A percentile compares a stretch with the other conserved stretches of the same genome.
Conservation (phyloP, 2,329 filamentous ascomycete species). For the Chrysosporium keratinophilum region DNA sequence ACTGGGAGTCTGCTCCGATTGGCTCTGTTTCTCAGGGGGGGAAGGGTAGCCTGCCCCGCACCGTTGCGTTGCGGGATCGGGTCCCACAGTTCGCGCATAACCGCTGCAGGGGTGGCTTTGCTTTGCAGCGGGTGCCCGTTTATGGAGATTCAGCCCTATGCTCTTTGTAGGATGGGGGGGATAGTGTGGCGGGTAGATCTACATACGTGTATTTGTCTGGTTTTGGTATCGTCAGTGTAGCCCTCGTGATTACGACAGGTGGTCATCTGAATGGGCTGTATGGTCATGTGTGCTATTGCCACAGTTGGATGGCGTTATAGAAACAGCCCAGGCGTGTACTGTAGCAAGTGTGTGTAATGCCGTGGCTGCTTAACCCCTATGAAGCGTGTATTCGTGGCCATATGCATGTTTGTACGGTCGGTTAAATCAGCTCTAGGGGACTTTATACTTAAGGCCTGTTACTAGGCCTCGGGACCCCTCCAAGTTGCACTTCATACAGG, state of each 20-base stretch:
- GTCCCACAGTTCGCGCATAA: slow-evolving; percentile 9
- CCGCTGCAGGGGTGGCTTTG: slow-evolving; percentile 4
- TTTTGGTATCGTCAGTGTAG: background rate
- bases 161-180: background rate
- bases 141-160: slow-evolving; percentile 1
- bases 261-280: background rate
- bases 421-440: too few relatives aligned
- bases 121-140: background rate
- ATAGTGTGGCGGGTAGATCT: background rate
- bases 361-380: background rate
- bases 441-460: background rate
- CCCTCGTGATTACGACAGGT: background rate
- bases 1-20: background rate
- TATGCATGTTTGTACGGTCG: too few relatives aligned
- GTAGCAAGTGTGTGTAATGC: background rate
- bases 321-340: background rate
- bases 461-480: background rate
- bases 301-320: slow-evolving; percentile 2
- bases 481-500: too few relatives aligned
- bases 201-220: background rate
- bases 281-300: slow-evolving; percentile 10
- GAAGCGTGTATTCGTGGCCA: background rate
- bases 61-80: background rate
- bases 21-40: background rate
- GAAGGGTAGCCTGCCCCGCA: slow-evolving; percentile 1